Evolutionary conservation across 306 rosid genomes (phyloP), one percentile per base, ranked within the genome.

Genomic region (Morella rubra): DNA sequence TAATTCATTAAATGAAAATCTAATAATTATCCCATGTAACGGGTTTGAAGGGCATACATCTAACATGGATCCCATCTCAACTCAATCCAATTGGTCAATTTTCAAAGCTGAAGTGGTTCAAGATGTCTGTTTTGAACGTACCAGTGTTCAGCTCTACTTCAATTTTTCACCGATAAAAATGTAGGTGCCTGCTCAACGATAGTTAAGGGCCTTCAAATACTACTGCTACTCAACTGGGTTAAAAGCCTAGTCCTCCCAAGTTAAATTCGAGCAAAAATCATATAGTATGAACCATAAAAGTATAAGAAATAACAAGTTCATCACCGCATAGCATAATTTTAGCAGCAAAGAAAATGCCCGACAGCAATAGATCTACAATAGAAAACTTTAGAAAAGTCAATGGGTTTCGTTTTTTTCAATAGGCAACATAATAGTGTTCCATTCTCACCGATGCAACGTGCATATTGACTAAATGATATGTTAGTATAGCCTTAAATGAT

Each of bases 401-500:
- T 15, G 16, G 47, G 32, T 18, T 42, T 9, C 27, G 42, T 8
- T 65, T 65, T 37, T 41, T 44, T 20, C 73, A 14, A 70, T 76
- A 42, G 32, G n/a, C 42, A 54, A 55, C 13, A 18, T 58, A 24
- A 49, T 24, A 10, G 73, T 1, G 42, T 70, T 47, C 44, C 73
- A 49, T 70, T 47, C 41, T 50, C 73, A 20, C 73, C 73, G 47
- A 70, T 47, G 15, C 58, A 6, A 44, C 27, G 8, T 7, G 37
- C 4, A 66, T 24, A n/a, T 72, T 75, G 68, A 68, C 16, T 12
- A 72, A 59, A 56, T 81, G 58, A 73, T 66, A 19, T 8, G 56
- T 42, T 37, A 42, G 76, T 83, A 41, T 65, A 41, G 70, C 71
- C 69, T 69, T 41, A 44, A 61, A 70, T 44, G 50, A 76, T 74